These are phyloP conservation scores for Sporisorium exsertum DNA, from an alignment of 1,284 basidiomycete genomes.

Conservation along the genomic window DNA sequence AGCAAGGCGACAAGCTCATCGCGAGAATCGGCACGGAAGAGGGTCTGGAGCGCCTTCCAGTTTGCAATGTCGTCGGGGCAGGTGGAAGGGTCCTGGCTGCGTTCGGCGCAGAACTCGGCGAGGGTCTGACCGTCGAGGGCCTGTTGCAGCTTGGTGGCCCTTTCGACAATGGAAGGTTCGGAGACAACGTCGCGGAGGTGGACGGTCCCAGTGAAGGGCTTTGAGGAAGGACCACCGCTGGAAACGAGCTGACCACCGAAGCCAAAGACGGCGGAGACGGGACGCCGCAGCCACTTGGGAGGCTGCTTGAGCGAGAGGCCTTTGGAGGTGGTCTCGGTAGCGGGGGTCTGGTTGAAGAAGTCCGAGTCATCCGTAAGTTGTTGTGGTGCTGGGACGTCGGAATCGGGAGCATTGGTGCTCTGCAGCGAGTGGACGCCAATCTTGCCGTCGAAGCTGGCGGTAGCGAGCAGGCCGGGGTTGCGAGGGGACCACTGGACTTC, in stretches of 20 bases:
- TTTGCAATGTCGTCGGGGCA: conserved; percentile 70
- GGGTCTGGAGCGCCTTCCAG: conserved; percentile 89
- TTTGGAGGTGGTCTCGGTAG: conserved; percentile 67
- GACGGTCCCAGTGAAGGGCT: conserved; percentile 68
- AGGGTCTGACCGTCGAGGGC: conserved; percentile 75
- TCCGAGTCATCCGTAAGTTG: conserved; percentile 78
- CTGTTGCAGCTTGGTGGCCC: conserved; percentile 79
- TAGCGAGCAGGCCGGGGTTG: conserved; percentile 84
- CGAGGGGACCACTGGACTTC: conserved; percentile 90
- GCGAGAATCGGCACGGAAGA: conserved; percentile 88
- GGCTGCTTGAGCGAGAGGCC: conserved; percentile 74
- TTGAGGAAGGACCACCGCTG: conserved; percentile 71
- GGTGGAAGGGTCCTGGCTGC: conserved; percentile 66
- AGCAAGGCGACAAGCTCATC: conserved; percentile 91
- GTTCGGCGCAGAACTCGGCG: conserved; percentile 64
- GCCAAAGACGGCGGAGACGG: conserved; percentile 85
- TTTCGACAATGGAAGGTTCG: conserved; percentile 81
- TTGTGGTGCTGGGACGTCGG: conserved; percentile 66
- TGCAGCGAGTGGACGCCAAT: conserved; percentile 89
- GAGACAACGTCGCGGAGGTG: conserved; percentile 73
- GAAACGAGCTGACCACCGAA: conserved; percentile 86
- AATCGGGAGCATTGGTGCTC: conserved; percentile 78
- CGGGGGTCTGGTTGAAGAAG: conserved; percentile 79
- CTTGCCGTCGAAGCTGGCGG: conserved; percentile 83
- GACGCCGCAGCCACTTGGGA: conserved; percentile 93